These are phyloP conservation scores for Clohesyomyces aquaticus DNA, from an alignment of 495 filamentous ascomycete species.

Conservation along the genomic window DNA sequence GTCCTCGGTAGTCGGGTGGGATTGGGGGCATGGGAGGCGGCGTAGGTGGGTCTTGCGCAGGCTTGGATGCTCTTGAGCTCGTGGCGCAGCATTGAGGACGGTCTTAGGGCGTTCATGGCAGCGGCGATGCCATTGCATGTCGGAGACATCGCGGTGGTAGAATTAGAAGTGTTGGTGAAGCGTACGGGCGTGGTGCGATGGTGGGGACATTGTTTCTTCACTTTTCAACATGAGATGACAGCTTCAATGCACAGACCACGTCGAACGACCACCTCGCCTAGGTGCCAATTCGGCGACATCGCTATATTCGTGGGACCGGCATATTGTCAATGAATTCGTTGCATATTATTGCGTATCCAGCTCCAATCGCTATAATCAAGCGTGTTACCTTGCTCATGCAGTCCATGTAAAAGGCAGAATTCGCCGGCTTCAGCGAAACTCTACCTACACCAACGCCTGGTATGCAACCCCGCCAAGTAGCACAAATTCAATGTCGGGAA, in stretches of 20 bases:
- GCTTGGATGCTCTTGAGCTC: constrained; percentile 15
- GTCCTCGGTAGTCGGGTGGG: neutral
- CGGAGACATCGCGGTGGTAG: constrained; percentile 26
- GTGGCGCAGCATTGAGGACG: constrained; percentile 8
- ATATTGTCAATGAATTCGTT: too few relatives aligned
- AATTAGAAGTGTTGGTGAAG: neutral
- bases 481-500: too few relatives aligned
- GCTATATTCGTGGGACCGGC: too few relatives aligned
- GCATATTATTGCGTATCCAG: too few relatives aligned
- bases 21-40: constrained; percentile 7
- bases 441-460: too few relatives aligned
- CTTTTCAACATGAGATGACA: constrained; percentile 25
- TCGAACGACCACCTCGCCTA: constrained; percentile 10
- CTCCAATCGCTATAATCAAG: too few relatives aligned
- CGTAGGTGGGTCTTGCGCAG: constrained; percentile 22
- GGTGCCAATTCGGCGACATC: too few relatives aligned
- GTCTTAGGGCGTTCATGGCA: constrained; percentile 6
- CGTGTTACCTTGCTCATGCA: too few relatives aligned
- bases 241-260: constrained; percentile 26
- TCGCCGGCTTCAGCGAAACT: too few relatives aligned
- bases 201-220: constrained; percentile 7
- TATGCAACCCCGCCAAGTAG: too few relatives aligned
- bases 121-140: constrained; percentile 28
- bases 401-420: too few relatives aligned
- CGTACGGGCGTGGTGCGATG: constrained; percentile 1